phyloP scores from a whole-genome alignment of 352 stramenopile genomes.

The Elongisporangium prolatum region DNA sequence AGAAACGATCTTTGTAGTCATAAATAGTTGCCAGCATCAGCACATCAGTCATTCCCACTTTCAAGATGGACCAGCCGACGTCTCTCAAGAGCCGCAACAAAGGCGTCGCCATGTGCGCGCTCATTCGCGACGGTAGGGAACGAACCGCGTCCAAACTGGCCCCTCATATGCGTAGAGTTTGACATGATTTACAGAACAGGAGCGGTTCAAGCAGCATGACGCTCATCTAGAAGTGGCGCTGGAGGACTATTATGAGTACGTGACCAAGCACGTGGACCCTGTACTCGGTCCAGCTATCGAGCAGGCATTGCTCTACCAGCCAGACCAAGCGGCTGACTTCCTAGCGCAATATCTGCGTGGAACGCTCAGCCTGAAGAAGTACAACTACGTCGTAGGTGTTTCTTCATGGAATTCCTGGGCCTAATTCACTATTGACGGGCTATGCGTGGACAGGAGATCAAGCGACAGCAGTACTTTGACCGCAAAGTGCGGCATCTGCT shows the following conservation, averaged over 20 bases:
- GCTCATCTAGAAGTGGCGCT: constrained; percentile 38
- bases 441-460: constrained; percentile 35
- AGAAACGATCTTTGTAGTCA: too few relatives aligned
- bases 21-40: too few relatives aligned
- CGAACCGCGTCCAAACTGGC: background rate
- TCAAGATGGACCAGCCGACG: constrained; percentile 24
- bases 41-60: background rate
- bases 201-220: constrained; percentile 50
- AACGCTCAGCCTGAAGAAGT: constrained; percentile 67
- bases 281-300: constrained; percentile 60
- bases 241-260: constrained; percentile 66
- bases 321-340: constrained; percentile 68
- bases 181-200: constrained; percentile 37
- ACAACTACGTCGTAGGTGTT: constrained; percentile 59
- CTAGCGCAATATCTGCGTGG: constrained; percentile 57
- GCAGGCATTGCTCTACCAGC: constrained; percentile 66
- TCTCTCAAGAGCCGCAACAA: constrained; percentile 50
- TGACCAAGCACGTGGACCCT: constrained; percentile 58
- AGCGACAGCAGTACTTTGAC: constrained; percentile 69
- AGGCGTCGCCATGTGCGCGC: constrained; percentile 32
- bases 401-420: background rate
- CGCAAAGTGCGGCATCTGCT: constrained; percentile 74
- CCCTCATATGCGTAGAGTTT: background rate
- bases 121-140: constrained; percentile 45
- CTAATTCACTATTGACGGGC: background rate